Evolutionary conservation across 768 basidiomycete genomes (phyloP), one percentile per base, ranked within the genome.

Genomic region (Lactarius tabidus): DNA sequence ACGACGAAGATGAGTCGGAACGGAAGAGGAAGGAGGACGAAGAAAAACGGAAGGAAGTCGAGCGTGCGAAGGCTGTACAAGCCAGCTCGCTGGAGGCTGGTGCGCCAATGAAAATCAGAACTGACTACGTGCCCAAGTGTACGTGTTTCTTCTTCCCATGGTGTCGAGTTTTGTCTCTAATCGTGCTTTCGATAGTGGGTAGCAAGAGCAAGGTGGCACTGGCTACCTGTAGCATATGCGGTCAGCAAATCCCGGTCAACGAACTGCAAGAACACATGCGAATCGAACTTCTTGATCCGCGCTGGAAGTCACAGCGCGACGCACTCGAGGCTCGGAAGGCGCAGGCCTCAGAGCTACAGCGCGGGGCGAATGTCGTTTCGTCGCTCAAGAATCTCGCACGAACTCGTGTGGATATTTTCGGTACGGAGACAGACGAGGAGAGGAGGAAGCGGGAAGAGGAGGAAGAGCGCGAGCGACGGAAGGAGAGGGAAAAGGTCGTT

Each of bases 181-280:
- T 65, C 18, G 26, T 6, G 35, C 56, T n/a, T 57, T 29, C 60
- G n/a, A 17, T 60, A 92, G 90, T 91, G 36, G 87, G 87, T 60
- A 87, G 86, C 76, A 82, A 84, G 69, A 81, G 78, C 57, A 87
- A 87, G 76, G 79, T 84, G 43, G 82, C 86, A 41, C 87, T 91
- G 77, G 90, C 93, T 5, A 94, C 90, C 33, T 98, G 95, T 79
- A 83, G 89, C 20, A 90, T 98, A 71, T 97, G 95, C 77, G 89
- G 91, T n/a, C 95, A 98, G 75, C 90, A 94, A 76, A 91, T 99
- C 41, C 89, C 97, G 31, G 89, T 95, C 71, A 91, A 97, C 77
- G 96, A 98, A 74, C 79, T 98, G 53, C 86, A 96, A 70, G 95
- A 98, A 74, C 97, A 98, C 75, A 95, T 98, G 86, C 92, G 97